Percentiles rank a stretch among this genome's conserved stretches.
phyloP scores from a whole-genome alignment of 1,139 yeast species.

The Pichia sp. region DNA sequence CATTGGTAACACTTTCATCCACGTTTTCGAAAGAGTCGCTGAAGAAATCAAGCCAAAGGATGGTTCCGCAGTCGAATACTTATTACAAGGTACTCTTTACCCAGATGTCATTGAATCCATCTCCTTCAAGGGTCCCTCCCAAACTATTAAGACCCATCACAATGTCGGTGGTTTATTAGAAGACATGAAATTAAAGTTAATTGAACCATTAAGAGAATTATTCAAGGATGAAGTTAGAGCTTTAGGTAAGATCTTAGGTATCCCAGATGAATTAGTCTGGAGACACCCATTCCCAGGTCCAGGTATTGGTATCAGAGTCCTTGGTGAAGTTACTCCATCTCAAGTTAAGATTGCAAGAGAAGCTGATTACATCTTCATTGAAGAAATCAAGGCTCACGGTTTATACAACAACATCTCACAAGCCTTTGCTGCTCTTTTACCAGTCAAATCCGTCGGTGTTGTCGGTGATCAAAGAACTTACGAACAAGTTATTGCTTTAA shows the following conservation, averaged over 20 bases:
- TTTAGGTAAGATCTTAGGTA: slow-evolving; percentile 91
- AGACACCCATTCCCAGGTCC: slow-evolving; percentile 99
- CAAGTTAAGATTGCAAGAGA: slow-evolving; percentile 97
- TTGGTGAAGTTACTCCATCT: slow-evolving; percentile 92
- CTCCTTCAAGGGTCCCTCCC: slow-evolving; percentile 99
- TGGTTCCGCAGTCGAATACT: slow-evolving; percentile 87
- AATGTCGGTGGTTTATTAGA: slow-evolving; percentile 98
- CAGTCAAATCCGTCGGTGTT: slow-evolving; percentile 98
- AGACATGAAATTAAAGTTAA: slow-evolving; percentile 96
- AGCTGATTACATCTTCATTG: slow-evolving; percentile 94
- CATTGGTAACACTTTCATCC: slow-evolving; percentile 97
- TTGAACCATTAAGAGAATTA: slow-evolving; percentile 97
- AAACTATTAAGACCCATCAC: slow-evolving; percentile 98
- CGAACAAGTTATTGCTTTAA: slow-evolving; percentile 97
- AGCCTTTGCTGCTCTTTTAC: slow-evolving; percentile 96
- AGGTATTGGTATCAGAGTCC: slow-evolving; percentile 97
- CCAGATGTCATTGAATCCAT: slow-evolving; percentile 99
- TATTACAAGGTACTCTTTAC: slow-evolving; percentile 95
- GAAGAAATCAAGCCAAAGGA: slow-evolving; percentile 87
- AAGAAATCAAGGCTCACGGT: slow-evolving; percentile 92
- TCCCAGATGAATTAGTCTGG: slow-evolving; percentile 97
- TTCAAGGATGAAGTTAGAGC: slow-evolving; percentile 99
- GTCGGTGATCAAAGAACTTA: slow-evolving; percentile 99
- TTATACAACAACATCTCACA: slow-evolving; percentile 91
- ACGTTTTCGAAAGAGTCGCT: slow-evolving; percentile 96